A percentile compares a stretch with the other conserved stretches of the same genome.
Evolutionary conservation across 1,284 basidiomycete genomes (phyloP).

Genomic region (Flammula alnicola): DNA sequence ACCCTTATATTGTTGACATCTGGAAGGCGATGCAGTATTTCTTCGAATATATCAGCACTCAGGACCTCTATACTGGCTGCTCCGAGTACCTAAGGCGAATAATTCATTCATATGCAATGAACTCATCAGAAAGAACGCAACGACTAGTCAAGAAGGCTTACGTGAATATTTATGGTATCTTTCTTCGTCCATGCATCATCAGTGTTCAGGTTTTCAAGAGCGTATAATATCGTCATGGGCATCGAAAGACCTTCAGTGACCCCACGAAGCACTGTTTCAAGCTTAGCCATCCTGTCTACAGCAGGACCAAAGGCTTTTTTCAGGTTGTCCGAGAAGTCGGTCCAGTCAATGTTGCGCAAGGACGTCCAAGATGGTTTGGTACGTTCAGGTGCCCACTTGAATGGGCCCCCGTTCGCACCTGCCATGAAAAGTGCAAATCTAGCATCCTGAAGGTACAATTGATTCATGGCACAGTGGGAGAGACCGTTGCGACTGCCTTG

Average conservation of each 20-base stretch:
- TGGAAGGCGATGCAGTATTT: constrained; percentile 41
- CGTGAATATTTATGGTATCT: constrained; percentile 35
- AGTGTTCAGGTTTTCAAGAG: constrained; percentile 32
- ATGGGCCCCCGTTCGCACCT: constrained; percentile 20
- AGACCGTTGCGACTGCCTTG: constrained; percentile 27
- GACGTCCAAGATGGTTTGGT: constrained; percentile 27
- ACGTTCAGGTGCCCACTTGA: constrained; percentile 37
- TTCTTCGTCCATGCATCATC: constrained; percentile 35
- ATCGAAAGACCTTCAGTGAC: constrained; percentile 34
- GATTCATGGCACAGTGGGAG: constrained; percentile 37
- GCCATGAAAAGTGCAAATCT: constrained; percentile 21
- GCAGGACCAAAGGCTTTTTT: constrained; percentile 11
- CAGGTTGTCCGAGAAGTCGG: constrained; percentile 25
- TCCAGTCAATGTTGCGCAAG: constrained; percentile 26
- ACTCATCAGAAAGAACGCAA: no score
- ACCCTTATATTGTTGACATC: constrained; percentile 37
- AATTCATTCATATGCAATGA: no score
- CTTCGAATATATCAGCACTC: constrained; percentile 36
- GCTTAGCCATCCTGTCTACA: neutral
- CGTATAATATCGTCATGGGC: constrained; percentile 40
- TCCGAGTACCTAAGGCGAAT: constrained; percentile 35
- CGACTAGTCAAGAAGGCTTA: constrained; percentile 16
- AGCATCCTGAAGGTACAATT: constrained; percentile 27
- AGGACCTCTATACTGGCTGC: constrained; percentile 31
- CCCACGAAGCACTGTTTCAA: constrained; percentile 25